A percentile compares a stretch with the other conserved stretches of the same genome.
phyloP scores from a whole-genome alignment of 257 asterid species.

The Eucommia ulmoides region DNA sequence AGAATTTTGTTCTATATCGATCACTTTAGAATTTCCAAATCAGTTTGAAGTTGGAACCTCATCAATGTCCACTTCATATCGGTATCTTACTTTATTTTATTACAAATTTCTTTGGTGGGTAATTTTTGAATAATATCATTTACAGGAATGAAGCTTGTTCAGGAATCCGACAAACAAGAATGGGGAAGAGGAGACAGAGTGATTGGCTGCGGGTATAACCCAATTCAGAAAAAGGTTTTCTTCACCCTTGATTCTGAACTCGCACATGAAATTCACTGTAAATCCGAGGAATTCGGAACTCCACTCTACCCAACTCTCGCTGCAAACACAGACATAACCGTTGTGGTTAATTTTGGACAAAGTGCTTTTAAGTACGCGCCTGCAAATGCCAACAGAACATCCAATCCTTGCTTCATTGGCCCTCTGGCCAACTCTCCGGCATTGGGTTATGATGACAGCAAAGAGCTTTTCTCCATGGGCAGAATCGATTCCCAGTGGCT shows the following conservation, averaged over 20 bases:
- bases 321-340: conserved; percentile 29
- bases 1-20: too few relatives aligned
- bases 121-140: too few relatives aligned
- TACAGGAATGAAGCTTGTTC: conserved; percentile 50
- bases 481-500: conserved; percentile 63
- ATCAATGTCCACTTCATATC: too few relatives aligned
- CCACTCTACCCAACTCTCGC: conserved; percentile 77
- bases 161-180: conserved; percentile 30
- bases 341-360: conserved; percentile 76
- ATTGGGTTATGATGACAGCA: conserved; percentile 68
- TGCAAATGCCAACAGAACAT: conserved; percentile 52
- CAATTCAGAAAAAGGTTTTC: conserved; percentile 47
- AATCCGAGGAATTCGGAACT: conserved; percentile 39
- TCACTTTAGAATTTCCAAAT: too few relatives aligned
- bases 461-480: conserved; percentile 92
- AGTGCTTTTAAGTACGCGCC: conserved; percentile 45
- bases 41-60: too few relatives aligned
- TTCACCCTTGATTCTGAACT: conserved; percentile 61
- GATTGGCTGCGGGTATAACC: conserved; percentile 36
- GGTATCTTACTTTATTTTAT: too few relatives aligned
- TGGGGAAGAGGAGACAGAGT: conserved; percentile 51
- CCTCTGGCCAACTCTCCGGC: conserved; percentile 37
- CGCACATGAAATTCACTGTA: conserved; percentile 70
- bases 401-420: conserved; percentile 77
- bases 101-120: too few relatives aligned